Percentiles rank a stretch among this genome's conserved stretches.
These are phyloP conservation scores for Rhizopus delemar DNA, from an alignment of 371 early-diverging fungal species.

Conservation along the genomic window DNA sequence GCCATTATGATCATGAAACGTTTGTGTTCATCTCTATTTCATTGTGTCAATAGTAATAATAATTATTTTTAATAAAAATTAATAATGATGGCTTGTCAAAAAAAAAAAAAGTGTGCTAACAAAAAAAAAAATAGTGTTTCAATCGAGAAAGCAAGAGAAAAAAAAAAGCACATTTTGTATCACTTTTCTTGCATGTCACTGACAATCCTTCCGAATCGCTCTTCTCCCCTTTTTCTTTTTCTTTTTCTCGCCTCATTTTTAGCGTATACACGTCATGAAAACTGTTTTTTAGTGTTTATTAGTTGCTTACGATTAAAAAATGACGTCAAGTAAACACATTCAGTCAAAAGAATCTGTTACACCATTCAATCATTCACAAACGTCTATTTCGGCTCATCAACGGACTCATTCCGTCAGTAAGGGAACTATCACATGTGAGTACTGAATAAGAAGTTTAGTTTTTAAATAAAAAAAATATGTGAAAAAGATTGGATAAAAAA, in stretches of 20 bases:
- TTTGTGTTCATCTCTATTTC: neutral
- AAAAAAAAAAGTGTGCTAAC: neutral
- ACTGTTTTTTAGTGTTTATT: neutral
- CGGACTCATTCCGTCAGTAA: neutral
- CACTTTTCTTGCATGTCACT: neutral
- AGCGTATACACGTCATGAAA: neutral
- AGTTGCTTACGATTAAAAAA: neutral
- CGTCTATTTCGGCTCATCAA: neutral
- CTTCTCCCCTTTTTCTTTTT: neutral
- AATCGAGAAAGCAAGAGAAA: too few species aligned
- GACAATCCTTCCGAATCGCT: too few species aligned
- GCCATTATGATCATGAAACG: neutral
- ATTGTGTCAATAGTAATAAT: too few species aligned
- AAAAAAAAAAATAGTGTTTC: neutral
- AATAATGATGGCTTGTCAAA: neutral
- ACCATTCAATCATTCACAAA: too few species aligned
- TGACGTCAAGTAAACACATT: constrained; percentile 3
- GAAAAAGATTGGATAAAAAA: too few species aligned
- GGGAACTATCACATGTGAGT: too few species aligned
- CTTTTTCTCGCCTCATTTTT: neutral
- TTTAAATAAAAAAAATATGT: too few species aligned
- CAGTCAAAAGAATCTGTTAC: neutral
- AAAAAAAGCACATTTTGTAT: neutral
- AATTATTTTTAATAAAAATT: too few species aligned
- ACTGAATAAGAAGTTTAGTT: too few species aligned